Evolutionary conservation across 129 eudicot genomes (phyloP).

Genomic region (Lactuca sativa): DNA sequence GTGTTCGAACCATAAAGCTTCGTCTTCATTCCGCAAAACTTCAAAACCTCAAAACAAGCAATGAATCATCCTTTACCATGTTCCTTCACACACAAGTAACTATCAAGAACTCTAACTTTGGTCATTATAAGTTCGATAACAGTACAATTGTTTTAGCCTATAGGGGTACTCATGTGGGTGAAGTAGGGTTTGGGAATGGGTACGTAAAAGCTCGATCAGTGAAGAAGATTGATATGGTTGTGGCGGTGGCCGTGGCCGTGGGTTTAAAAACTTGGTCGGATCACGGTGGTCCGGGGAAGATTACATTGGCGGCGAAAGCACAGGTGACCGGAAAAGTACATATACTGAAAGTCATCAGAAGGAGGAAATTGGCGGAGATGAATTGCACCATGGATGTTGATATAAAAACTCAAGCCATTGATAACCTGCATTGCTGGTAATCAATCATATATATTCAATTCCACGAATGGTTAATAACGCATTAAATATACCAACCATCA

Average conservation of each 20-base stretch:
- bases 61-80: conserved; percentile 8
- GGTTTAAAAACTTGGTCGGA: background rate
- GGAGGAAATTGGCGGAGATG: conserved; percentile 22
- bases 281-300: conserved; percentile 19
- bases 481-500: too few relatives aligned
- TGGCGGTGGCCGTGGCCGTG: conserved; percentile 2
- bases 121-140: conserved; percentile 26
- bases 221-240: conserved; percentile 22
- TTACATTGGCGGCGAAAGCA: conserved; percentile 3
- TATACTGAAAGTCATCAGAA: conserved; percentile 14
- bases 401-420: background rate
- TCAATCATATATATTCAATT: background rate
- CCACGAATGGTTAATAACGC: background rate
- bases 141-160: conserved; percentile 24
- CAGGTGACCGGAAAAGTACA: conserved; percentile 24
- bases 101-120: conserved; percentile 38
- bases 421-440: conserved; percentile 7
- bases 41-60: background rate
- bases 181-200: conserved; percentile 8
- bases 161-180: conserved; percentile 24
- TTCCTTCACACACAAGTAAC: conserved; percentile 22
- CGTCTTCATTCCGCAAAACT: conserved; percentile 18
- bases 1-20: conserved; percentile 30
- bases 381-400: conserved; percentile 27
- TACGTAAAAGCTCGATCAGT: conserved; percentile 23